A percentile compares a stretch with the other conserved stretches of the same genome.
Evolutionary conservation across 2,329 filamentous ascomycete genomes (phyloP).

Genomic region (Xylaria arbuscula): DNA sequence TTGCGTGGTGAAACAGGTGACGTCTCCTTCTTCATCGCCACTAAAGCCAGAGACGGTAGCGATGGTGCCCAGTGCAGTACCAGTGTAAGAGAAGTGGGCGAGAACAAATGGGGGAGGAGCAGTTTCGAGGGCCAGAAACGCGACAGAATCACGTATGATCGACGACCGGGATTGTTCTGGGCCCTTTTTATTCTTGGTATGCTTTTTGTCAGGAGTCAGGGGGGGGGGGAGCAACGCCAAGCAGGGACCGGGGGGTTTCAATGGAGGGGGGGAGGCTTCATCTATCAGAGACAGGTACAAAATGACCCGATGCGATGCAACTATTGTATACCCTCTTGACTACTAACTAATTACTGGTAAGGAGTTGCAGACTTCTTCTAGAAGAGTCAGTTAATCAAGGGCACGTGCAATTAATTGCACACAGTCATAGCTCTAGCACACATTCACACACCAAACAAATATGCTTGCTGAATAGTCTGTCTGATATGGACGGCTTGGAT

Average conservation of each 20-base stretch:
- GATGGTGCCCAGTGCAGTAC: not conserved
- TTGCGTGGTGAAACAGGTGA: constrained; percentile 34
- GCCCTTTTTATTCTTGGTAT: not conserved
- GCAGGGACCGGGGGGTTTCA: constrained; percentile 23
- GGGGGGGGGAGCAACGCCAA: not conserved
- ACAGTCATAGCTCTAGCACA: too few species aligned
- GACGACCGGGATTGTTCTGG: constrained; percentile 21
- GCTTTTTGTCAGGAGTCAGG: constrained; percentile 35
- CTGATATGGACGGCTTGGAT: not conserved
- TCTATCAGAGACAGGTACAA: constrained; percentile 41
- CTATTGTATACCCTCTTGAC: not conserved
- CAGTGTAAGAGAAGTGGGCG: constrained; percentile 1
- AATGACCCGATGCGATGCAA: constrained; percentile 19
- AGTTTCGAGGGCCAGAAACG: constrained; percentile 11
- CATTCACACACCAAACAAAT: too few species aligned
- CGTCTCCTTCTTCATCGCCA: constrained; percentile 16
- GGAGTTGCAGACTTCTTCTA: constrained; percentile 26
- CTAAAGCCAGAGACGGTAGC: not conserved
- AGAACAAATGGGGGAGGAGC: too few species aligned
- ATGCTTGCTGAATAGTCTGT: not conserved
- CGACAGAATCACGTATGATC: constrained; percentile 44
- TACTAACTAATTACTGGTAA: too few species aligned
- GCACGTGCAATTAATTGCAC: not conserved
- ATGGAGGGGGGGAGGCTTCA: constrained; percentile 24
- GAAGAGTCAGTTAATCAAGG: constrained; percentile 7